Percentiles rank a stretch among this genome's conserved stretches.
phyloP scores from a whole-genome alignment of 208 protist species.

The Leishmania tarentolae region DNA sequence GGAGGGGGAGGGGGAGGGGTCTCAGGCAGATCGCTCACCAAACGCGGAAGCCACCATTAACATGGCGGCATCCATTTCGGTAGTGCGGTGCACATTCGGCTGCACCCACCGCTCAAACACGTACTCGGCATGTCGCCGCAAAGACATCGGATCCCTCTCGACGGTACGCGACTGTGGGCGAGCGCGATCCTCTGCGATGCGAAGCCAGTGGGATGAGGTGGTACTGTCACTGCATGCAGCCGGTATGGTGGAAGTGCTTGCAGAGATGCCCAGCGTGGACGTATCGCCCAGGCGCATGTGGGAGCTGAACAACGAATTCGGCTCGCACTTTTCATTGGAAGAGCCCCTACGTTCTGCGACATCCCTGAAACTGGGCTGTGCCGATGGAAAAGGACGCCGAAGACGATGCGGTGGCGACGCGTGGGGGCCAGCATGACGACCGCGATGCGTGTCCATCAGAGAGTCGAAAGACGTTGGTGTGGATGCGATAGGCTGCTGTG shows the following conservation, averaged over 20 bases:
- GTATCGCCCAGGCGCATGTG: slow-evolving; percentile 7
- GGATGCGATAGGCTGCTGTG: neutral
- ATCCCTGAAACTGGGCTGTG: neutral
- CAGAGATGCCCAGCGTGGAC: slow-evolving; percentile 24
- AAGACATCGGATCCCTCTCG: neutral
- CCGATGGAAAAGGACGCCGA: neutral
- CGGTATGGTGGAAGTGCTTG: slow-evolving; percentile 3
- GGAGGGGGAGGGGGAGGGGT: too few species aligned
- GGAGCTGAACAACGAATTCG: slow-evolving; percentile 19
- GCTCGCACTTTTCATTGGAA: slow-evolving; percentile 14
- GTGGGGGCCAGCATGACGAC: neutral
- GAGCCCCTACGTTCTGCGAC: neutral
- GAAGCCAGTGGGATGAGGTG: slow-evolving; percentile 11
- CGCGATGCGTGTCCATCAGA: neutral
- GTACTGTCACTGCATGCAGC: slow-evolving; percentile 2
- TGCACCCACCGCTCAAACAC: slow-evolving; percentile 26
- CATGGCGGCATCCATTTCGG: slow-evolving; percentile 12
- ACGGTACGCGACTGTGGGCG: neutral
- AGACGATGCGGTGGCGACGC: neutral
- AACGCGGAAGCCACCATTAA: slow-evolving; percentile 6
- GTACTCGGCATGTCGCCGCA: neutral
- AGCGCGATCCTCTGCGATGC: neutral
- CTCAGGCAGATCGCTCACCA: neutral
- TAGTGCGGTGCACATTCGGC: neutral
- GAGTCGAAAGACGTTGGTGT: neutral